Percentiles rank a stretch among this genome's conserved stretches.
phyloP scores from a whole-genome alignment of 2,329 filamentous ascomycete genomes.

The Epichloe aotearoae region DNA sequence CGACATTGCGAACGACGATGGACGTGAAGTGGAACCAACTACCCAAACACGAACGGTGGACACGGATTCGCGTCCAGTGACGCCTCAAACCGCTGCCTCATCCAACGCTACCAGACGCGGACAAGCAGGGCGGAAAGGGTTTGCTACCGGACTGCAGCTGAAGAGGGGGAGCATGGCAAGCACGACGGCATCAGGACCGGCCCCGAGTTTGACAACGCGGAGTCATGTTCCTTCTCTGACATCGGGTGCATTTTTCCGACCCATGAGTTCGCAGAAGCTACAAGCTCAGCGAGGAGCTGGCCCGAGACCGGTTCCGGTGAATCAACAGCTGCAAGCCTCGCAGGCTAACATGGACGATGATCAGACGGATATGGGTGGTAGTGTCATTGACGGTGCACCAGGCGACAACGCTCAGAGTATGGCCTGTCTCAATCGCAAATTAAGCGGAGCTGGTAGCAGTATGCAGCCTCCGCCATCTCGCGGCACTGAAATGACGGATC shows the following conservation, averaged over 20 bases:
- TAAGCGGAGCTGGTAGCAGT: slow-evolving; percentile 29
- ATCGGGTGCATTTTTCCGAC: slow-evolving; percentile 84
- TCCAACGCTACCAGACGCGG: slow-evolving; percentile 35
- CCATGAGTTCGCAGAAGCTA: slow-evolving; percentile 91
- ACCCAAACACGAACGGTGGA: slow-evolving; percentile 27
- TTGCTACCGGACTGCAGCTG: slow-evolving; percentile 27
- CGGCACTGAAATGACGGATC: slow-evolving; percentile 70
- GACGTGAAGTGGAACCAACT: slow-evolving; percentile 25
- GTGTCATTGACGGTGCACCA: slow-evolving; percentile 31
- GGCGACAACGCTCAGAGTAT: slow-evolving; percentile 42
- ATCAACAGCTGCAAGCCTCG: slow-evolving; percentile 20
- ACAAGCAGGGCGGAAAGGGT: slow-evolving; percentile 42
- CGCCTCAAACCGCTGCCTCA: slow-evolving; percentile 35
- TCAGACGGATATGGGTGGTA: slow-evolving; percentile 31
- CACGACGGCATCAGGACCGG: slow-evolving; percentile 35
- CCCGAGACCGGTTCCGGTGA: slow-evolving; percentile 29
- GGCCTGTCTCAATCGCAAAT: slow-evolving; percentile 17
- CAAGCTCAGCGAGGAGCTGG: slow-evolving; percentile 70
- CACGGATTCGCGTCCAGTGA: slow-evolving; percentile 37
- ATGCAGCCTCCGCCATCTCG: slow-evolving; percentile 54
- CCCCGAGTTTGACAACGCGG: slow-evolving; percentile 53
- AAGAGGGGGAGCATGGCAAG: slow-evolving; percentile 30
- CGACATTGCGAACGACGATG: slow-evolving; percentile 46
- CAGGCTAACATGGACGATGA: slow-evolving; percentile 23
- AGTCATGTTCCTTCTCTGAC: slow-evolving; percentile 85